A percentile compares a stretch with the other conserved stretches of the same genome.
Evolutionary conservation across 495 filamentous ascomycete species (phyloP).

Genomic region (Hypomontagnella monticulosa): DNA sequence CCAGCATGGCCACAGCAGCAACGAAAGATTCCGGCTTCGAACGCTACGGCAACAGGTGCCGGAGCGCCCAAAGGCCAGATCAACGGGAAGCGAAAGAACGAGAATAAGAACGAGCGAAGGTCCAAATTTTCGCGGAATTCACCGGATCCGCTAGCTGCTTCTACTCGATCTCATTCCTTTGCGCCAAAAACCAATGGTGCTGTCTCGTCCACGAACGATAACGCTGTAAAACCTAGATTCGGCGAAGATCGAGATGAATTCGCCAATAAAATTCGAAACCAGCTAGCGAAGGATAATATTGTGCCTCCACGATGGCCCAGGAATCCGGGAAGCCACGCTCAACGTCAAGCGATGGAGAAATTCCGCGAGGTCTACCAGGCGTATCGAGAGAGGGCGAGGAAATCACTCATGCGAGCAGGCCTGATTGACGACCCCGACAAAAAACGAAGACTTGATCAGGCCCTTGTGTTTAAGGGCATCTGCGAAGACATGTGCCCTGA

Average conservation of each 20-base stretch:
- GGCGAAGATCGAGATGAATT: conserved; percentile 42
- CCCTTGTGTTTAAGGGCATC: conserved; percentile 86
- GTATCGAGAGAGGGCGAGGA: conserved; percentile 73
- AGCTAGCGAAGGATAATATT: conserved; percentile 55
- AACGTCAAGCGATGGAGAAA: conserved; percentile 53
- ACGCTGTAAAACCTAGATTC: background rate
- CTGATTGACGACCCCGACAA: conserved; percentile 91
- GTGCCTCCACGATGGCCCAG: conserved; percentile 56
- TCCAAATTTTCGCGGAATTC: conserved; percentile 23
- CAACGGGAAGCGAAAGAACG: conserved; percentile 28
- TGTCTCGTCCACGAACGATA: background rate
- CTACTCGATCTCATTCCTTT: conserved; percentile 3
- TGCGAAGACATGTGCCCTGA: conserved; percentile 95
- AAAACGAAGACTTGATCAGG: conserved; percentile 79
- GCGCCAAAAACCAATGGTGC: background rate
- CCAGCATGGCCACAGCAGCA: conserved; percentile 39
- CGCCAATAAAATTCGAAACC: conserved; percentile 52
- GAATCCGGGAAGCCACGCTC: conserved; percentile 52
- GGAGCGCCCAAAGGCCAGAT: background rate
- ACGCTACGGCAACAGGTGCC: background rate
- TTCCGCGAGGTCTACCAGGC: conserved; percentile 64
- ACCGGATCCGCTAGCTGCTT: conserved; percentile 2
- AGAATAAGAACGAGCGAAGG: conserved; percentile 8
- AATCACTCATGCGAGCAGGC: conserved; percentile 74
- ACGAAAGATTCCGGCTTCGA: background rate